Conservation (phyloP, 169 alveolate genomes). For the Theileria sp. region DNA sequence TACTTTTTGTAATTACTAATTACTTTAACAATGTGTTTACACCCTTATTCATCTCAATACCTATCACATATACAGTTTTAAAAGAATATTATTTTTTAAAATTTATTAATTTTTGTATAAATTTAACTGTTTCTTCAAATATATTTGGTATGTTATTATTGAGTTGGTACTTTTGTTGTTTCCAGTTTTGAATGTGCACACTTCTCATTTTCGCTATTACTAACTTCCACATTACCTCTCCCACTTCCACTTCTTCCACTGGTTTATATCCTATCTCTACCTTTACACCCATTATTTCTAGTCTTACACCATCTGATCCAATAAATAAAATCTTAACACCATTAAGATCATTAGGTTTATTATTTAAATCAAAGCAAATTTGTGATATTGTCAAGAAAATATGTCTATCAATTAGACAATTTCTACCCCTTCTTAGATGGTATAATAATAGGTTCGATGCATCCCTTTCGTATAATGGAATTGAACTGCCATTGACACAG, state of each 20-base stretch:
- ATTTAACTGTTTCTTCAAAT: slow-evolving; percentile 18
- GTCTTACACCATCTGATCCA: slow-evolving; percentile 26
- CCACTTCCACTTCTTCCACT: slow-evolving; percentile 32
- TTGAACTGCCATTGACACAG: slow-evolving; percentile 37
- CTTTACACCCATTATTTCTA: slow-evolving; percentile 3
- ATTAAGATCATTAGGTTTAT: neutral
- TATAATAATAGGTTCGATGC: slow-evolving; percentile 20
- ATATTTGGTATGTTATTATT: neutral
- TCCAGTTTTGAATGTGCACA: slow-evolving; percentile 56
- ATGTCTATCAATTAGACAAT: slow-evolving; percentile 57
- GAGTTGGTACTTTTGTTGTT: slow-evolving; percentile 36
- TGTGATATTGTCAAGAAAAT: slow-evolving; percentile 46
- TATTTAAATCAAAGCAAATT: slow-evolving; percentile 15
- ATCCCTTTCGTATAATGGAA: slow-evolving; percentile 39
- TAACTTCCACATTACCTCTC: slow-evolving; percentile 60
- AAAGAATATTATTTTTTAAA: neutral
- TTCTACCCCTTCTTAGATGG: slow-evolving; percentile 41
- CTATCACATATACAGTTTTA: neutral
- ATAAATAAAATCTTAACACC: slow-evolving; percentile 37
- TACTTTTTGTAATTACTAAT: neutral
- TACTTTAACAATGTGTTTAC: neutral
- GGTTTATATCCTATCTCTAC: slow-evolving; percentile 38
- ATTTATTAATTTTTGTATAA: slow-evolving; percentile 21
- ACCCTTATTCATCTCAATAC: neutral
- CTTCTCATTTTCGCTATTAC: slow-evolving; percentile 49